These are phyloP conservation scores for Geotrichum phurueaensis DNA, from an alignment of 1,139 yeast genomes.

Conservation along the genomic window DNA sequence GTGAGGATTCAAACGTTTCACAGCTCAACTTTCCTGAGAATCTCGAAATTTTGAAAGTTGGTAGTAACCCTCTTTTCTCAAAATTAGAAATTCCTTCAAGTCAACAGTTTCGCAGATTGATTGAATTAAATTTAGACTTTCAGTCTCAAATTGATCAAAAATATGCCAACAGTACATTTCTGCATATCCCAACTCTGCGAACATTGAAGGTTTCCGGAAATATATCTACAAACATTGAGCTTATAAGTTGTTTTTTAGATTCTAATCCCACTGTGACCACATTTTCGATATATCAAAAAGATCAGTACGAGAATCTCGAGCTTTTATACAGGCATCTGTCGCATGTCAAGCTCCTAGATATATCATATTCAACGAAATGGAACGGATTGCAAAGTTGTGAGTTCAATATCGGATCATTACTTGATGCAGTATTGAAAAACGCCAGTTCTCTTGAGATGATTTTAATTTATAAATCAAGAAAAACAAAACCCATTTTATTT, in stretches of 20 bases:
- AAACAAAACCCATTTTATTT: not conserved
- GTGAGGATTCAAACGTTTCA: no score
- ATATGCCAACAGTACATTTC: not conserved
- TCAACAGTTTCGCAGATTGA: not conserved
- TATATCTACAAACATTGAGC: not conserved
- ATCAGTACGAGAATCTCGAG: not conserved
- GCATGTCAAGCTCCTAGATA: not conserved
- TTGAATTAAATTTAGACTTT: not conserved
- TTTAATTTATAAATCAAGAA: not conserved
- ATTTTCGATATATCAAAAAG: not conserved
- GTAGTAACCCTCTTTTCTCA: not conserved
- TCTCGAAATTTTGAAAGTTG: not conserved
- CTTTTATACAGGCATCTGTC: not conserved
- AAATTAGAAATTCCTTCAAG: not conserved
- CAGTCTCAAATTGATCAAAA: no score
- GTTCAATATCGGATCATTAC: not conserved
- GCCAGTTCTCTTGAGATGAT: not conserved
- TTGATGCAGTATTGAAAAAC: not conserved
- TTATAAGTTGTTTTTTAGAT: not conserved
- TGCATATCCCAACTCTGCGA: not conserved
- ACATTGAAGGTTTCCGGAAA: not conserved
- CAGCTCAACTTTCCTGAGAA: no score
- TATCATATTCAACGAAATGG: not conserved
- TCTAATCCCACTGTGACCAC: not conserved
- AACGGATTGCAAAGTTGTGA: no score